Conservation (phyloP, 306 rosid species). For the Phaseolus lunatus region DNA sequence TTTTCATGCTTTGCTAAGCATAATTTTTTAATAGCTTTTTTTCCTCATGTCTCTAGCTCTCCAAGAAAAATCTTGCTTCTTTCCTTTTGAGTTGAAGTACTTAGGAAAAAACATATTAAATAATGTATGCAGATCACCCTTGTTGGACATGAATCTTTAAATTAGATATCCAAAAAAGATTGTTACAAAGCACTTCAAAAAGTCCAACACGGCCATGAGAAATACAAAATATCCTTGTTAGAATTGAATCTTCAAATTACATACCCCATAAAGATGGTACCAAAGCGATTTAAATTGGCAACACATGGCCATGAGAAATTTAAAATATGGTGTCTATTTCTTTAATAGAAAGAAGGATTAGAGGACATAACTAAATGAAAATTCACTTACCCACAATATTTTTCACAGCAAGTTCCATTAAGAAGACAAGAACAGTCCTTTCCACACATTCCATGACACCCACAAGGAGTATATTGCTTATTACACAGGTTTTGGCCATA, state of each 20-base stretch:
- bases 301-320: background rate
- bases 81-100: background rate
- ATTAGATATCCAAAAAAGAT: background rate
- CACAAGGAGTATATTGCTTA: constrained; percentile 81
- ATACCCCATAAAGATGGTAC: background rate
- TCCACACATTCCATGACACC: constrained; percentile 74
- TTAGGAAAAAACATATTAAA: background rate
- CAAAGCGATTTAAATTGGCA: background rate
- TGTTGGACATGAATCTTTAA: constrained; percentile 5
- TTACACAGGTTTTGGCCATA: constrained; percentile 58
- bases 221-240: too few species aligned
- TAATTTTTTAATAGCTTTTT: background rate
- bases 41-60: background rate
- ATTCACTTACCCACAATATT: constrained; percentile 81
- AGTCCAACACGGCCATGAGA: too few species aligned
- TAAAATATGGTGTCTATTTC: constrained; percentile 23
- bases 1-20: background rate
- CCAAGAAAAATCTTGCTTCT: background rate
- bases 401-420: constrained; percentile 81
- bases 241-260: background rate
- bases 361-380: background rate
- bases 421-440: constrained; percentile 77
- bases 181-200: too few species aligned
- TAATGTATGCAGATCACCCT: background rate
- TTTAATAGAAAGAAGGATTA: background rate